A percentile compares a stretch with the other conserved stretches of the same genome.
phyloP scores from a whole-genome alignment of 352 stramenopile genomes.

The Pythium utonaiense region DNA sequence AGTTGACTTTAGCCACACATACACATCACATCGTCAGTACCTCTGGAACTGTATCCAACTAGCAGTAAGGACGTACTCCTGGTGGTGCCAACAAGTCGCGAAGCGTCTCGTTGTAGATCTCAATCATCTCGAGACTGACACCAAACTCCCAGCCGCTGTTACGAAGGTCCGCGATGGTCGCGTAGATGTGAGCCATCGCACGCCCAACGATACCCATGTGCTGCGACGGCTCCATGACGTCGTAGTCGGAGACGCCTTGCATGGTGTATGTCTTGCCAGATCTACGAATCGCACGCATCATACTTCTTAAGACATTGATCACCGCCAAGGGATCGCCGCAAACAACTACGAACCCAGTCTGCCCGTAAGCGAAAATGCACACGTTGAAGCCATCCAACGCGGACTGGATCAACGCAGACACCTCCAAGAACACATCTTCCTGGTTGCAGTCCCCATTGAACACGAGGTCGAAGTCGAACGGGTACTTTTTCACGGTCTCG shows the following conservation, averaged over 20 bases:
- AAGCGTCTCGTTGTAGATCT: constrained; percentile 98
- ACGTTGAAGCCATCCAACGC: constrained; percentile 95
- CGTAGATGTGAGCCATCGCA: constrained; percentile 76
- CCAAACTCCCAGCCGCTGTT: constrained; percentile 73
- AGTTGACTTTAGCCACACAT: constrained; percentile 27
- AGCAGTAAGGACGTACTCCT: constrained; percentile 30
- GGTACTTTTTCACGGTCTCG: constrained; percentile 78
- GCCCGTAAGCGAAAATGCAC: constrained; percentile 93
- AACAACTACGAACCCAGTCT: constrained; percentile 54
- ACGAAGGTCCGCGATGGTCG: constrained; percentile 51
- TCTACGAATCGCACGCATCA: constrained; percentile 18
- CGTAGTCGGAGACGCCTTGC: constrained; percentile 56
- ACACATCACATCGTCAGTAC: not conserved
- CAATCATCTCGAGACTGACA: constrained; percentile 86
- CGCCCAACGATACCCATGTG: constrained; percentile 82
- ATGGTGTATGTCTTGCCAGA: constrained; percentile 89
- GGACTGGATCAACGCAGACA: constrained; percentile 92
- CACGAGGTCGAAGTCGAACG: constrained; percentile 97
- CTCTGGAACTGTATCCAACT: not conserved
- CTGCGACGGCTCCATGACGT: constrained; percentile 38
- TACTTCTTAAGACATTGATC: not conserved
- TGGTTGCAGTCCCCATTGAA: constrained; percentile 93
- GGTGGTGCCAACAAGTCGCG: constrained; percentile 86
- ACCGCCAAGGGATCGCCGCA: too few relatives aligned
- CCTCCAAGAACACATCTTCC: constrained; percentile 96